phyloP scores from a whole-genome alignment of 2,329 filamentous ascomycete species.

The Ophiocordyceps camponoti-rufipedis region DNA sequence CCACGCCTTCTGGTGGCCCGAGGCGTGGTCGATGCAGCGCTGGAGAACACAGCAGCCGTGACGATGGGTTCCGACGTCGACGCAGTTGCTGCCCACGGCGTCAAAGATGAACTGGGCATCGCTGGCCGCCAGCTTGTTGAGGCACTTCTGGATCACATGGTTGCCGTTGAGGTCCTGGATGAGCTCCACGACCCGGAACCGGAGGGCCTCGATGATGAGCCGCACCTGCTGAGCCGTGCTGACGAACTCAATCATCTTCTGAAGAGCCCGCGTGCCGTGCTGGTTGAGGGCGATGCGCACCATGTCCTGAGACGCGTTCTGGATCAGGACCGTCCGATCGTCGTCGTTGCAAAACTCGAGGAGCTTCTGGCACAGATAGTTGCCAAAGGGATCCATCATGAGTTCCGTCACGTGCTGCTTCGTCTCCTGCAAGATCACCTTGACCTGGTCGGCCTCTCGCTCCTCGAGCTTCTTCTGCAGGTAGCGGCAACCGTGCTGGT shows the following conservation, averaged over 20 bases:
- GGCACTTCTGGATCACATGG: conserved; percentile 96
- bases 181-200: conserved; percentile 71
- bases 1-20: conserved; percentile 72
- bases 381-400: conserved; percentile 98
- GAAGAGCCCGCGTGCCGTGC: conserved; percentile 85
- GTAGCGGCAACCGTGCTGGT: conserved; percentile 94
- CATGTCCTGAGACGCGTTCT: conserved; percentile 75
- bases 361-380: conserved; percentile 97
- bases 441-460: conserved; percentile 61
- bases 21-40: conserved; percentile 93
- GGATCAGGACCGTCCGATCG: conserved; percentile 81
- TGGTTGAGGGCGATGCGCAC: conserved; percentile 91
- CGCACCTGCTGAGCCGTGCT: conserved; percentile 69
- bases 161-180: conserved; percentile 98
- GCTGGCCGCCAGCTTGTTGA: conserved; percentile 73
- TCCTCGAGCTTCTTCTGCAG: conserved; percentile 96
- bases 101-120: conserved; percentile 96
- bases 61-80: conserved; percentile 87
- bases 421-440: conserved; percentile 89
- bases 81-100: conserved; percentile 70
- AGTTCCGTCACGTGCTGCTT: conserved; percentile 87
- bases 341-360: conserved; percentile 91
- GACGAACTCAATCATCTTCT: conserved; percentile 99
- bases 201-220: conserved; percentile 72
- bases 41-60: conserved; percentile 97